phyloP scores from a whole-genome alignment of 2,329 filamentous ascomycete species.

The Alternaria alternata region DNA sequence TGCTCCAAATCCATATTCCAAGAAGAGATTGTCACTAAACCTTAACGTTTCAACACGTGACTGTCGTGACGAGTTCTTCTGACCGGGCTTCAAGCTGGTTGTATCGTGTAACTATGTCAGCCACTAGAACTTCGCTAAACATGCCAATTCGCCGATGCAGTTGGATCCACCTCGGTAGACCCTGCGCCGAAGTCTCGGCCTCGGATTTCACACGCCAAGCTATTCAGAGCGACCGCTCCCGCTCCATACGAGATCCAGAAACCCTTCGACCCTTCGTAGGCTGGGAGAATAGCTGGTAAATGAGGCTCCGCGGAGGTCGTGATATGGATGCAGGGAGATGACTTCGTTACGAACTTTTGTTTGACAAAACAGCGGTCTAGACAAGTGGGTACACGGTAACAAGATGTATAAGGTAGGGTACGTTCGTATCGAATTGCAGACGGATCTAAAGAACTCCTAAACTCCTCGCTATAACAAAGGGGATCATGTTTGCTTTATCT shows the following conservation, averaged over 20 bases:
- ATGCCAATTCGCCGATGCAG: background rate
- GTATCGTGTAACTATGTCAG: background rate
- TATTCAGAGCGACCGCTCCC: background rate
- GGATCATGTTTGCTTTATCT: background rate
- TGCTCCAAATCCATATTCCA: background rate
- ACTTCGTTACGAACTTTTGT: background rate
- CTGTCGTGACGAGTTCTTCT: background rate
- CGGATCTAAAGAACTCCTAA: background rate
- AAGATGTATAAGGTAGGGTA: background rate
- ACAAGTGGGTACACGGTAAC: background rate
- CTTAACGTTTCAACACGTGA: background rate
- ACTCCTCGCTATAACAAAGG: background rate
- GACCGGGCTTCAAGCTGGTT: background rate
- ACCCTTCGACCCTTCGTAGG: background rate
- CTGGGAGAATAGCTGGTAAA: background rate
- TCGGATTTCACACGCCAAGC: background rate
- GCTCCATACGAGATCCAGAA: background rate
- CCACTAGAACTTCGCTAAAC: background rate
- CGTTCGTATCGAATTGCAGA: background rate
- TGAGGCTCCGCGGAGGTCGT: background rate
- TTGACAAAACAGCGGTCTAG: background rate
- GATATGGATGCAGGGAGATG: no score
- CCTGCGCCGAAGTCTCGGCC: background rate
- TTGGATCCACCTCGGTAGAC: conserved; percentile 1
- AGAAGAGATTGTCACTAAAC: background rate